These are phyloP conservation scores for Pleurotus salmoneostramineus DNA, from an alignment of 768 basidiomycete species.

Conservation along the genomic window DNA sequence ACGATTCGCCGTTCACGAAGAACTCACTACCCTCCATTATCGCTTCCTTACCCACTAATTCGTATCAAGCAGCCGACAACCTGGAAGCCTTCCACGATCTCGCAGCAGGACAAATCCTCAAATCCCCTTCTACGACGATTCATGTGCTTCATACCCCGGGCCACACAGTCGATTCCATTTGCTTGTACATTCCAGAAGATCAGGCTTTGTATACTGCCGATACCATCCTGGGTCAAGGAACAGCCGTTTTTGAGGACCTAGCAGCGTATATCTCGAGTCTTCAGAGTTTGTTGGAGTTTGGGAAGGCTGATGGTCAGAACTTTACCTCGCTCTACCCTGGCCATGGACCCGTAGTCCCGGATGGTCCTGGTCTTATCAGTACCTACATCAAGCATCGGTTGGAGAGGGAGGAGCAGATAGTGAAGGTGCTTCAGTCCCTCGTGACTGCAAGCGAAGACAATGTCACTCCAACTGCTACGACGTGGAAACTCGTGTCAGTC, in stretches of 20 bases:
- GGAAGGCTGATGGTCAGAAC: slow-evolving; percentile 16
- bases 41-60: slow-evolving; percentile 34
- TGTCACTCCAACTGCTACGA: slow-evolving; percentile 26
- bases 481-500: slow-evolving; percentile 57
- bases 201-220: slow-evolving; percentile 85
- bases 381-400: slow-evolving; percentile 79
- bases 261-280: slow-evolving; percentile 65
- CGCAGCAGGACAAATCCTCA: slow-evolving; percentile 48
- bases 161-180: slow-evolving; percentile 86
- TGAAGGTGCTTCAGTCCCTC: slow-evolving; percentile 44
- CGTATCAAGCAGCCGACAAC: slow-evolving; percentile 39
- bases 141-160: slow-evolving; percentile 84
- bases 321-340: slow-evolving; percentile 74
- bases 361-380: slow-evolving; percentile 58
- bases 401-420: slow-evolving; percentile 76
- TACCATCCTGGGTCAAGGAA: slow-evolving; percentile 87
- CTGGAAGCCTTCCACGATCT: slow-evolving; percentile 56
- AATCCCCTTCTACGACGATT: slow-evolving; percentile 32
- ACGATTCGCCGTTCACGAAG: slow-evolving; percentile 20
- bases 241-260: slow-evolving; percentile 86
- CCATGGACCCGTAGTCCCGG: slow-evolving; percentile 75
- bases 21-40: slow-evolving; percentile 36
- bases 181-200: slow-evolving; percentile 65
- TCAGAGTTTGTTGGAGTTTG: slow-evolving; percentile 48
- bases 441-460: background rate